Evolutionary conservation across 2,329 filamentous ascomycete species (phyloP), one percentile per base, ranked within the genome.

Genomic region (Diaporthe sp.): DNA sequence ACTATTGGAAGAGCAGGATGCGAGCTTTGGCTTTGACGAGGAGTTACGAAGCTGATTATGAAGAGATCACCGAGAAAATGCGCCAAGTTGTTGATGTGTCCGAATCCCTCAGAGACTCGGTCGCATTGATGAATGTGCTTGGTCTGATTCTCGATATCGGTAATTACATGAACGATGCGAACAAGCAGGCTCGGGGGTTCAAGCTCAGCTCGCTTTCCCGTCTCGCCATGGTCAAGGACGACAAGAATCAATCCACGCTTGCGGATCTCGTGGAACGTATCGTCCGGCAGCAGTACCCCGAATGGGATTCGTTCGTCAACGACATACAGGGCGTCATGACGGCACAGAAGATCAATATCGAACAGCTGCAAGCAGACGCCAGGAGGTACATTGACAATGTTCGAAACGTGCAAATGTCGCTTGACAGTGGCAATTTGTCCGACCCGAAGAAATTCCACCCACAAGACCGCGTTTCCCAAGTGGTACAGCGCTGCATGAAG

Each of bases 121-220:
- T 98, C 37, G 94, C 95, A 37, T 87, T 99, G 80, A 98, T 98
- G 93, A 98, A 98, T 79, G 95, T 99, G 62, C 91, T 99, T 74
- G 96, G 96, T 75, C 89, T 98, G 77, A 99, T 99, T 84, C 88
- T 99, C 80, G 96, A 98, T 84, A 98, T 99, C 81, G 97, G 97
- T 84, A 99, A 99, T 85, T 99, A 98, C 89, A 99, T 99, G 97
- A 99, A 99, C 88, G 97, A 98, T 82, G 94, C 96, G 73, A 98
- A 98, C 86, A 99, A 99, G 87, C 97, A 98, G 86, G 97, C 97
- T 5, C 94, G 94, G 75, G 97, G 97, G 77, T 99, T 99, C 92
- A 99, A 99, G 87, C 91, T 99, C 19, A 97, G 95, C 82, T 98
- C 97, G 8, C 92, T 99, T 67, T 94, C 95, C 39, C 92, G 97